These are phyloP conservation scores for Epicoccum nigrum DNA, from an alignment of 2,329 filamentous ascomycete genomes.

Conservation along the genomic window DNA sequence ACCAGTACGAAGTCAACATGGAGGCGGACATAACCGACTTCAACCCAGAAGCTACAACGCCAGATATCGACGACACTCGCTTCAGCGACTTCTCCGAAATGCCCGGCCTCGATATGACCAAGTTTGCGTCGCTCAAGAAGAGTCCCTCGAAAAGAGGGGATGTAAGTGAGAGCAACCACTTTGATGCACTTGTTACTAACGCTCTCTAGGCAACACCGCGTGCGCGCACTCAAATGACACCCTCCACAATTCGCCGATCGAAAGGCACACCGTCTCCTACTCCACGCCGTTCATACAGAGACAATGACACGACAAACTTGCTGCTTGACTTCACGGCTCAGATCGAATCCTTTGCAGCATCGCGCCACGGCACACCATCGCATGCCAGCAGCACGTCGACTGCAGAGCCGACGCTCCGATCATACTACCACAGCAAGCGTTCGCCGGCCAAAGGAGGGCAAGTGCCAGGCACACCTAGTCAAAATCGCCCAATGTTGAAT, in stretches of 20 bases:
- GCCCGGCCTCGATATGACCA: slow-evolving; percentile 76
- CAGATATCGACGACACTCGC: slow-evolving; percentile 69
- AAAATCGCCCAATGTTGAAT: slow-evolving; percentile 42
- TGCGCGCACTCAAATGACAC: slow-evolving; percentile 52
- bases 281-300: slow-evolving; percentile 57
- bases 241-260: slow-evolving; percentile 55
- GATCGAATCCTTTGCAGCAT: slow-evolving; percentile 60
- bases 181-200: background rate
- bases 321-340: slow-evolving; percentile 89
- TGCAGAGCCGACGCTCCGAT: slow-evolving; percentile 58
- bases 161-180: slow-evolving; percentile 16
- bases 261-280: slow-evolving; percentile 58
- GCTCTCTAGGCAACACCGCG: slow-evolving; percentile 40
- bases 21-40: slow-evolving; percentile 40
- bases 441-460: slow-evolving; percentile 40
- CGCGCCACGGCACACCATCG: slow-evolving; percentile 47
- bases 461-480: slow-evolving; percentile 40
- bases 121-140: slow-evolving; percentile 75
- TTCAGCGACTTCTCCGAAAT: slow-evolving; percentile 91
- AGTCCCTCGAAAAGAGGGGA: slow-evolving; percentile 36
- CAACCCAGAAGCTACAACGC: slow-evolving; percentile 40
- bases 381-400: slow-evolving; percentile 55
- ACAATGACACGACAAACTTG: slow-evolving; percentile 73
- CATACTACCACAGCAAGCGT: slow-evolving; percentile 42
- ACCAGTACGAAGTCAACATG: slow-evolving; percentile 28